Percentiles rank a stretch among this genome's conserved stretches.
Conservation (phyloP, 352 stramenopile genomes). For the Pseudoperonospora humuli region DNA sequence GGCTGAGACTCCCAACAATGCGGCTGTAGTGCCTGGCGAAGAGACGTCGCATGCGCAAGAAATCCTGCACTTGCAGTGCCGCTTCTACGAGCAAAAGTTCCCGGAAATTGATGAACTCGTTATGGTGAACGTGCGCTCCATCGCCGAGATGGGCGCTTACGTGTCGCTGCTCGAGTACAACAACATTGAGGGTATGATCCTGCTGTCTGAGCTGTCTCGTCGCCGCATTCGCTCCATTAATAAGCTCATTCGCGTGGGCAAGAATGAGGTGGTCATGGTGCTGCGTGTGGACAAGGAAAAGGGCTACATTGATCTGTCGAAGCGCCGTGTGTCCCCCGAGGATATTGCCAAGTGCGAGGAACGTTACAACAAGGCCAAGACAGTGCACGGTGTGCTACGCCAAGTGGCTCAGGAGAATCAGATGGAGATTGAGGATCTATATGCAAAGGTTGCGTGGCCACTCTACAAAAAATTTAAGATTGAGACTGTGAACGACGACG, state of each 20-base stretch:
- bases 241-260: constrained; percentile 99
- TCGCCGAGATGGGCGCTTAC: constrained; percentile 99
- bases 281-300: constrained; percentile 99
- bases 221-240: constrained; percentile 99
- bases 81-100: constrained; percentile 90
- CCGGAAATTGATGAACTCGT: constrained; percentile 98
- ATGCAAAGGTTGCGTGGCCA: constrained; percentile 94
- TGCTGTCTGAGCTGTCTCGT: constrained; percentile 97
- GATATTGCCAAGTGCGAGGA: constrained; percentile 99
- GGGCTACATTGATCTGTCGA: constrained; percentile 99
- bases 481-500: constrained; percentile 63
- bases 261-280: constrained; percentile 99
- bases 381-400: constrained; percentile 93
- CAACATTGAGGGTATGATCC: constrained; percentile 99
- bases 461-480: constrained; percentile 97
- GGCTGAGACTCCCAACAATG: constrained; percentile 17
- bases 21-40: constrained; percentile 23
- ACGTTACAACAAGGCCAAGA: constrained; percentile 99
- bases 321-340: constrained; percentile 97
- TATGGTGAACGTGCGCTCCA: constrained; percentile 92
- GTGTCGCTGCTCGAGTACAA: constrained; percentile 99
- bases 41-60: constrained; percentile 49
- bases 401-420: constrained; percentile 80
- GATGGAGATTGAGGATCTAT: constrained; percentile 72
- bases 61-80: constrained; percentile 76